A percentile compares a stretch with the other conserved stretches of the same genome.
Conservation (phyloP, 129 eudicot genomes). For the Lactuca saligna region DNA sequence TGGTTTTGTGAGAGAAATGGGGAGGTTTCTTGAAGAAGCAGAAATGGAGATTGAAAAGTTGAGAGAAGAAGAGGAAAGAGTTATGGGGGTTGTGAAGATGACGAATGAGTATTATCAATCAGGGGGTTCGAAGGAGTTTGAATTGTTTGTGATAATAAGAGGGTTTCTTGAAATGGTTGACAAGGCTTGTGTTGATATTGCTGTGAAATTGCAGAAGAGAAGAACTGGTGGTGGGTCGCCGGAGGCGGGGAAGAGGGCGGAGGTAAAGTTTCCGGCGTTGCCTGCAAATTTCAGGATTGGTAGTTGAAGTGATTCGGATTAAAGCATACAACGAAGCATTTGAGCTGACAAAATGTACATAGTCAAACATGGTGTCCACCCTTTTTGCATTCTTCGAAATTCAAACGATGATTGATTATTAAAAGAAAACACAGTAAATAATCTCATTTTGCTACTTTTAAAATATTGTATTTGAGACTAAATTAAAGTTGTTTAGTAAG, state of each 20-base stretch:
- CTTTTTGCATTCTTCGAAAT: no score
- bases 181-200: conserved; percentile 71
- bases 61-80: conserved; percentile 53
- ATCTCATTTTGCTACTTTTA: no score
- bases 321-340: conserved; percentile 11
- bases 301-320: conserved; percentile 53
- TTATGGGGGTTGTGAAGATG: conserved; percentile 66
- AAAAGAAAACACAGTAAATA: no score
- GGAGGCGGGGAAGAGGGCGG: conserved; percentile 15
- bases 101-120: conserved; percentile 75
- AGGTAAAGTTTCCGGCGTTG: conserved; percentile 61
- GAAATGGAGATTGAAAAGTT: conserved; percentile 46
- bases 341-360: conserved; percentile 30
- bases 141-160: conserved; percentile 59
- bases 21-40: conserved; percentile 47
- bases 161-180: conserved; percentile 73
- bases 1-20: conserved; percentile 54
- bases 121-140: conserved; percentile 56
- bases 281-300: conserved; percentile 46
- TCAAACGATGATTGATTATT: no score
- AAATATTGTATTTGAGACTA: no score
- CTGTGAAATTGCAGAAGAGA: conserved; percentile 65
- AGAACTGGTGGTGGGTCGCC: conserved; percentile 27
- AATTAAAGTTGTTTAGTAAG: no score
- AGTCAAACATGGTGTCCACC: not conserved